These are phyloP conservation scores for Teratosphaeria zuluensis DNA, from an alignment of 2,329 filamentous ascomycete genomes.

Conservation along the genomic window DNA sequence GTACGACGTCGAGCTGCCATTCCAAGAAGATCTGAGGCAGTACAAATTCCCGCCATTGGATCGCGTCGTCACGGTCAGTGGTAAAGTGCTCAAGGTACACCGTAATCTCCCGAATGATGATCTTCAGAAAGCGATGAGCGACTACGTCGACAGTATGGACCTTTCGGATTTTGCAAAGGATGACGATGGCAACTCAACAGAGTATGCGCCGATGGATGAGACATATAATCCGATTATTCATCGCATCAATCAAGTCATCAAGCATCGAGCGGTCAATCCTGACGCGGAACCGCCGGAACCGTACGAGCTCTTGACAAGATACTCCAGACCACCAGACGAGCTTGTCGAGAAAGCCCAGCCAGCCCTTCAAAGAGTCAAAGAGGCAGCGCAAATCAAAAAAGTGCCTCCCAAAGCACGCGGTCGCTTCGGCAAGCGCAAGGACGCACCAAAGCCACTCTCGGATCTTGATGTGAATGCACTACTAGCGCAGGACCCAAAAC, in stretches of 20 bases:
- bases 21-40: conserved; percentile 81
- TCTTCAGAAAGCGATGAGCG: conserved; percentile 71
- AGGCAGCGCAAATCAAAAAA: conserved; percentile 72
- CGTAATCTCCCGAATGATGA: conserved; percentile 69
- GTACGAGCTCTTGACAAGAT: conserved; percentile 58
- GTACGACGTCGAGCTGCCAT: conserved; percentile 82
- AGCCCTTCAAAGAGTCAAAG: conserved; percentile 54
- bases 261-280: conserved; percentile 68
- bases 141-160: conserved; percentile 91
- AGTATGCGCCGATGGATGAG: conserved; percentile 72
- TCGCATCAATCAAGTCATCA: conserved; percentile 75
- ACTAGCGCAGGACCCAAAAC: conserved; percentile 45
- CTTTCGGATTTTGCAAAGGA: conserved; percentile 61
- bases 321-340: conserved; percentile 60
- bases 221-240: conserved; percentile 81
- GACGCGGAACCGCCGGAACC: conserved; percentile 53
- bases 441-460: conserved; percentile 72
- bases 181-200: conserved; percentile 56
- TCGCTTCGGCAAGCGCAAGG: conserved; percentile 47
- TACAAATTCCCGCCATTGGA: conserved; percentile 90
- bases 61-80: conserved; percentile 76
- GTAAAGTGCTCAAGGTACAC: conserved; percentile 69
- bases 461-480: conserved; percentile 79
- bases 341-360: conserved; percentile 51
- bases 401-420: conserved; percentile 35